Conservation (phyloP, 805 yeast genomes). For the Saccharomyces kudriavzevii region DNA sequence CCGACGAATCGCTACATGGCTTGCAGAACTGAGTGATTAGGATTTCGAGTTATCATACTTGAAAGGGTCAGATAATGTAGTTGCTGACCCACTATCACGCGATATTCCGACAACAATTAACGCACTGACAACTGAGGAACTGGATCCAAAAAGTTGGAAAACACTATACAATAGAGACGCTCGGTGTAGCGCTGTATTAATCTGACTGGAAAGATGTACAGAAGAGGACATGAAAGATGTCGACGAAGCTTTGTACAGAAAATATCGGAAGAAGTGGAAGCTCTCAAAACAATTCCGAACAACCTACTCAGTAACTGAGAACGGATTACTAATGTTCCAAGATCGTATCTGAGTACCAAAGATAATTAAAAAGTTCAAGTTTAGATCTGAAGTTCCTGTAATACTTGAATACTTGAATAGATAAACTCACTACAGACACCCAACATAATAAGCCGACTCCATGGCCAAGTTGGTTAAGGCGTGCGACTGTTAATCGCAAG, state of each 20-base stretch:
- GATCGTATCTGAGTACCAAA: not conserved
- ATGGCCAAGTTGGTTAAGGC: conserved; percentile 58
- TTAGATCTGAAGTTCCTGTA: too few species aligned
- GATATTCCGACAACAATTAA: not conserved
- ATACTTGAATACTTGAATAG: too few species aligned
- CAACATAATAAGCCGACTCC: conserved; percentile 31
- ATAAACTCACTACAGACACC: too few species aligned
- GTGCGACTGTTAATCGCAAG: conserved; percentile 61
- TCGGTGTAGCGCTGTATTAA: conserved; percentile 2
- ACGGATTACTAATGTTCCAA: not conserved
- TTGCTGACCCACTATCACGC: conserved; percentile 13
- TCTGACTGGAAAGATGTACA: not conserved
- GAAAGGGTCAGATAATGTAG: conserved; percentile 6
- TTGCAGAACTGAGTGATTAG: conserved; percentile 6
- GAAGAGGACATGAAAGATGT: not conserved
- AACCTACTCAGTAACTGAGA: not conserved
- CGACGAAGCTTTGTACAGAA: not conserved
- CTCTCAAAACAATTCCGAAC: not conserved
- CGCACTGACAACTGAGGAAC: not conserved
- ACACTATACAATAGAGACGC: conserved; percentile 1
- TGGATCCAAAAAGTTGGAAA: conserved; percentile 2
- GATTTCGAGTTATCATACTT: conserved; percentile 10
- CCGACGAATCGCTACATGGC: conserved; percentile 4
- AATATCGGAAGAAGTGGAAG: not conserved
- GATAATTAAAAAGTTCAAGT: too few species aligned